Base-by-base conservation (phyloP, 768 basidiomycete species). In the Leccinum broughii region DNA sequence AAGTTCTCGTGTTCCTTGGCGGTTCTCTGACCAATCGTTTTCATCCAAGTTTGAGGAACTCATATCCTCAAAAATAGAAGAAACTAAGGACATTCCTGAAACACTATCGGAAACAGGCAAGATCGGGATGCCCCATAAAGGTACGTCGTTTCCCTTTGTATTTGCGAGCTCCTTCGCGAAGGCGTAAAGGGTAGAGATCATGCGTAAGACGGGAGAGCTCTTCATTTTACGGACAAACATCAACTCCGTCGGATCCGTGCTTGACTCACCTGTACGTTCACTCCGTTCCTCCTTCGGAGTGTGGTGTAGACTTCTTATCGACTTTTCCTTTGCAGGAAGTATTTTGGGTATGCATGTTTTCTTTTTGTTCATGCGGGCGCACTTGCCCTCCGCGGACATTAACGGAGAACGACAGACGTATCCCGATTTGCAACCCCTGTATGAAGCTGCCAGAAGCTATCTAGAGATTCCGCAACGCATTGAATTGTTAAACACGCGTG, bases 41-140 rank as follows among this genome's bases (percentile, higher is more conserved):
- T 17, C 6, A 50, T 41, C 4, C 63, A 94, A 94, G 87, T 97
- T 97, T 68, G 95, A 98, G 77, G 91, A 92, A 49, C 81, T 95
- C 46, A 93, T 98, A 63, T 91, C 93, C 46, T 84, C 85, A 17
- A 97, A 94, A 51, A 96, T 98, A 68, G 94, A 96, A 71, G 92
- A 96, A 70, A 98, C 95, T 2, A 96, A 95, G 71, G 93, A 96
- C 70, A 93, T 97, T 57, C 95, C 95, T 41, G 93, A 94, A 76
- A 83, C 88, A 58, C 90, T 98, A 56, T 91, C 91, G 56, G 92
- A 95, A 73, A 96, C 93, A 1, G 95, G 95, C 10, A 95, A 96
- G 76, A 95, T 98, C 62, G 91, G 90, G 46, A 90, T 90, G 83
- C 85, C 88, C 17, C 90, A 92, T 71, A 90, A 89, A 80, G 88